Percentiles rank a stretch among this genome's conserved stretches.
phyloP scores from a whole-genome alignment of 73 alveolate genomes.

The Chromera velia region DNA sequence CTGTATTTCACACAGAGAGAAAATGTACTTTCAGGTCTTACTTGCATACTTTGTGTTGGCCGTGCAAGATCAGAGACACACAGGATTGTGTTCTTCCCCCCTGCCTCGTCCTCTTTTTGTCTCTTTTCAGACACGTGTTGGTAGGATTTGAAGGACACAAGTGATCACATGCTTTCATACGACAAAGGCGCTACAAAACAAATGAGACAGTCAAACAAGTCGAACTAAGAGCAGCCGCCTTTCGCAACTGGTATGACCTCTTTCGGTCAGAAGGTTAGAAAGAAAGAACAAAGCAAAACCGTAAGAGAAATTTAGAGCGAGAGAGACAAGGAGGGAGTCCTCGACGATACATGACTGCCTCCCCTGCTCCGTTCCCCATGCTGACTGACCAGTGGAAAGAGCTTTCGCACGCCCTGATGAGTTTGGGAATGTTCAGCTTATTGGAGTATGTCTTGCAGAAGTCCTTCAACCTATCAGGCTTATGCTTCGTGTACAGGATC shows the following conservation, averaged over 20 bases:
- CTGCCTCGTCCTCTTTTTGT: slow-evolving; percentile 7
- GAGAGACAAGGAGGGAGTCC: not conserved
- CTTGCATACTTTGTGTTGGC: not conserved
- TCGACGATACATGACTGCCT: not conserved
- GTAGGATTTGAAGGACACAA: no score
- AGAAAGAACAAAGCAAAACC: not conserved
- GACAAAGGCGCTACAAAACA: no score
- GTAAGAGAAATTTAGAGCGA: not conserved
- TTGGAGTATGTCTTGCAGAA: slow-evolving; percentile 76
- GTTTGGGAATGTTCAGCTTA: slow-evolving; percentile 83
- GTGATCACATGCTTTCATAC: no score
- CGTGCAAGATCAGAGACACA: not conserved
- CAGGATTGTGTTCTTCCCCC: slow-evolving; percentile 15
- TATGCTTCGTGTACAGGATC: slow-evolving; percentile 82
- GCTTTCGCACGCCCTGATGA: slow-evolving; percentile 83
- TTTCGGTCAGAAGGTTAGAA: not conserved
- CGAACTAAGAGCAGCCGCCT: not conserved
- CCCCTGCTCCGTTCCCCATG: not conserved
- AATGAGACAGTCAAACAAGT: not conserved
- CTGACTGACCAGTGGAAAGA: slow-evolving; percentile 62
- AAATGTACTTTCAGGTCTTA: not conserved
- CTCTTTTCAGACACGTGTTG: no score
- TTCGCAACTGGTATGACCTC: not conserved
- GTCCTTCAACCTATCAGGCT: slow-evolving; percentile 83
- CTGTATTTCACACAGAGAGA: not conserved